Evolutionary conservation across 352 stramenopile genomes (phyloP).

Genomic region (Aphanomyces invadans): DNA sequence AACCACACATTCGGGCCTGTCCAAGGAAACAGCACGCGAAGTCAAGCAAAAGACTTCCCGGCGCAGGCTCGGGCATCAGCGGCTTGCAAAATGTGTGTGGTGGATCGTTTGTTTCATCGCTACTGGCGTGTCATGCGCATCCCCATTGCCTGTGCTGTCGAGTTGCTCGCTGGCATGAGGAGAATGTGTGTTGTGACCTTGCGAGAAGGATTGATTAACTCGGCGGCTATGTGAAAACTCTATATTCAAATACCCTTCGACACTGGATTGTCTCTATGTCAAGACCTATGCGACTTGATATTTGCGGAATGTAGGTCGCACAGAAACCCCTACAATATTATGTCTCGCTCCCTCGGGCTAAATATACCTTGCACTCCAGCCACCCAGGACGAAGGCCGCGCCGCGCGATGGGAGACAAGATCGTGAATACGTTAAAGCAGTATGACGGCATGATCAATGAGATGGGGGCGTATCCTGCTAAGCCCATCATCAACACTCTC

Average conservation of each 20-base stretch:
- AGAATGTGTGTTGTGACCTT: no score
- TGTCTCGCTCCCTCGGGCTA: neutral
- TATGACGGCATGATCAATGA: conserved; percentile 82
- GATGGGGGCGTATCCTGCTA: conserved; percentile 81
- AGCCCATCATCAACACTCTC: conserved; percentile 84
- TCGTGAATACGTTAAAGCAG: conserved; percentile 28
- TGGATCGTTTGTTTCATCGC: neutral
- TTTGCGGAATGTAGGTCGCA: no score
- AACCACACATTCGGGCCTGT: no score
- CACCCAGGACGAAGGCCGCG: neutral
- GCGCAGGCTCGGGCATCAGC: neutral
- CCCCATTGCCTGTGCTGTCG: no score
- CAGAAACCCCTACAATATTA: no score
- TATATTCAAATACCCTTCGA: no score
- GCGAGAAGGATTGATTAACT: no score
- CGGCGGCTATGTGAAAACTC: no score
- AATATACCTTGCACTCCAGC: neutral
- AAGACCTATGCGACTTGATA: neutral
- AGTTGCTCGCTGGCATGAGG: no score
- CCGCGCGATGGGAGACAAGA: conserved; percentile 6
- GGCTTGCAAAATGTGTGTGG: neutral
- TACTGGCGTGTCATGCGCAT: no score
- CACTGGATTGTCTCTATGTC: neutral
- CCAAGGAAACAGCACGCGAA: neutral
- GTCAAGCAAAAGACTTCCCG: neutral